Conservation (phyloP, 208 protist genomes). For the Leishmania mexicana region DNA sequence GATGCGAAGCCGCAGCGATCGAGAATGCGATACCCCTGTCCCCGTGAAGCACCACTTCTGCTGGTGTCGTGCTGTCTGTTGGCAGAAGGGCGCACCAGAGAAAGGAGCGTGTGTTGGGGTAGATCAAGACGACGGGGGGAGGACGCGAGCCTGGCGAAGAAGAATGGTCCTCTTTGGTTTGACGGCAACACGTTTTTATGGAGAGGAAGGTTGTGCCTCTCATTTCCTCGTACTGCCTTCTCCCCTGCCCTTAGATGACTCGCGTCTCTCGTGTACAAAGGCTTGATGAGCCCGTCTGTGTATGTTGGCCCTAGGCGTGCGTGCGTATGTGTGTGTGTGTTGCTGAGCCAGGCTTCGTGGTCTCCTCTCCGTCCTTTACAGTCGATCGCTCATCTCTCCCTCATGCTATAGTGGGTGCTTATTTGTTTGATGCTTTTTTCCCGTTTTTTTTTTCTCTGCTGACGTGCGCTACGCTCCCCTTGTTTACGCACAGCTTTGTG, state of each 20-base stretch:
- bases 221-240: not conserved
- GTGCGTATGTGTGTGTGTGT: not conserved
- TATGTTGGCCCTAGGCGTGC: not conserved
- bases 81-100: not conserved
- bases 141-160: not conserved
- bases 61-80: not conserved
- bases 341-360: not conserved
- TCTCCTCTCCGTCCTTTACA: not conserved
- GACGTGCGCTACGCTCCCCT: not conserved
- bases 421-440: not conserved
- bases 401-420: not conserved
- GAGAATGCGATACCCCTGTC: not conserved
- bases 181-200: not conserved
- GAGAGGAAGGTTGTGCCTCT: not conserved
- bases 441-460: not conserved
- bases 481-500: not conserved
- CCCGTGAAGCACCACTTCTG: not conserved
- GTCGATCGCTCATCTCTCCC: not conserved
- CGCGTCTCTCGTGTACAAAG: not conserved
- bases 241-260: not conserved
- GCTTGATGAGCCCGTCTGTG: not conserved
- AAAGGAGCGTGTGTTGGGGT: not conserved
- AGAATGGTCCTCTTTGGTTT: not conserved
- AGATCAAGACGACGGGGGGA: not conserved
- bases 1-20: not conserved